Conservation (phyloP, 768 basidiomycete genomes). For the Mycena vulgaris region DNA sequence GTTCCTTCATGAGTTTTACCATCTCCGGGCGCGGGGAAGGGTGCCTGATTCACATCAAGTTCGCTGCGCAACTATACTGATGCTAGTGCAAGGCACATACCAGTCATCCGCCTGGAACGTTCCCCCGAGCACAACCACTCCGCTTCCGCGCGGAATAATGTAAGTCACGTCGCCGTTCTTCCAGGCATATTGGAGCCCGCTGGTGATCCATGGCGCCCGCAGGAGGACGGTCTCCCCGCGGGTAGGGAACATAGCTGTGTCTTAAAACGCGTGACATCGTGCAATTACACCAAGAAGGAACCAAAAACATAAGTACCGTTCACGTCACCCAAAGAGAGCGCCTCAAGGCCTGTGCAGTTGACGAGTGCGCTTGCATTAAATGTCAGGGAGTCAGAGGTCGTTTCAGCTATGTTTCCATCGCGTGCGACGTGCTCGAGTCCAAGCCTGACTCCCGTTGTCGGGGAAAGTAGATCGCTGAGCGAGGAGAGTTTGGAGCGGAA, state of each 20-base stretch:
- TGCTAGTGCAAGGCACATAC: constrained; percentile 3
- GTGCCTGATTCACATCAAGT: constrained; percentile 2
- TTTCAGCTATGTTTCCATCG: neutral
- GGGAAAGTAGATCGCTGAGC: neutral
- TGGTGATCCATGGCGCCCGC: constrained; percentile 58
- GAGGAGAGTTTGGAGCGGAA: constrained; percentile 24
- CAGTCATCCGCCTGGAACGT: constrained; percentile 32
- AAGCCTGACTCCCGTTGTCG: neutral
- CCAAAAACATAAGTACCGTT: constrained; percentile 54
- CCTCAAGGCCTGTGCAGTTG: constrained; percentile 49
- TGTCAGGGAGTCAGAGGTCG: neutral
- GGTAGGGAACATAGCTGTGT: constrained; percentile 61
- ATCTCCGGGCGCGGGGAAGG: constrained; percentile 24
- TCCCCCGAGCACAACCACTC: constrained; percentile 30
- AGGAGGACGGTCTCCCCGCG: constrained; percentile 75
- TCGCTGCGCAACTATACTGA: neutral
- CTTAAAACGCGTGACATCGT: constrained; percentile 9
- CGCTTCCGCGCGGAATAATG: constrained; percentile 32
- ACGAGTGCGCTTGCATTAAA: constrained; percentile 9
- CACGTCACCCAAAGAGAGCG: constrained; percentile 69
- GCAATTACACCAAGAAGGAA: neutral
- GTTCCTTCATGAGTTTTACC: constrained; percentile 22
- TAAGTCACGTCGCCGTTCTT: constrained; percentile 15
- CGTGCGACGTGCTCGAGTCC: constrained; percentile 7
- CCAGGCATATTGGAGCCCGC: constrained; percentile 9